Evolutionary conservation across 441 rosid species (phyloP).

Genomic region (Croton laevigatus): DNA sequence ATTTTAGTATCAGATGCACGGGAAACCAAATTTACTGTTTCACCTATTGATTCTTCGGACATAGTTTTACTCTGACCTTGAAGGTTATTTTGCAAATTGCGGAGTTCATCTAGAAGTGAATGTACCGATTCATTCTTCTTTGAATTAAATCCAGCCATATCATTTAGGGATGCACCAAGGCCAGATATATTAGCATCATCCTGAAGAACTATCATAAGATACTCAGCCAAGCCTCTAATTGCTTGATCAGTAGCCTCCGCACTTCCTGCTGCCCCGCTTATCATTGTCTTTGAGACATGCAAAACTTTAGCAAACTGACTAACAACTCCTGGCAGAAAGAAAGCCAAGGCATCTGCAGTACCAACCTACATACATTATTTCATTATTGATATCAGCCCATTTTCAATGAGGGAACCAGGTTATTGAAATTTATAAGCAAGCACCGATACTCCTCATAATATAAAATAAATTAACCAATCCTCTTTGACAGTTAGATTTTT

Average conservation of each 20-base stretch:
- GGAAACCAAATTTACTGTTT: conserved; percentile 26
- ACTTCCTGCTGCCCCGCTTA: conserved; percentile 95
- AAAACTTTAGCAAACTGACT: conserved; percentile 88
- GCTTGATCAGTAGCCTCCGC: conserved; percentile 83
- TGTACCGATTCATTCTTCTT: conserved; percentile 42
- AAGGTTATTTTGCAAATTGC: conserved; percentile 47
- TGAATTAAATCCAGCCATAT: conserved; percentile 27
- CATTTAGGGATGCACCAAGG: conserved; percentile 32
- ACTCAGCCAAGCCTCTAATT: conserved; percentile 87
- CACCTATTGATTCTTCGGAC: conserved; percentile 35
- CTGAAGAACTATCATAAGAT: conserved; percentile 79
- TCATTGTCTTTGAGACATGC: conserved; percentile 69
- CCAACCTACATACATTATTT: conserved; percentile 59
- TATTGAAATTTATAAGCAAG: conserved; percentile 6
- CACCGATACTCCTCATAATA: conserved; percentile 3
- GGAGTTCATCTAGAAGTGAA: conserved; percentile 64
- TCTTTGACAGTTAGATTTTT: neutral
- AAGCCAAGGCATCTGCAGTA: conserved; percentile 85
- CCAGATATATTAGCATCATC: conserved; percentile 63
- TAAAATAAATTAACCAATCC: neutral
- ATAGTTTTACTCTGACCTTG: conserved; percentile 33
- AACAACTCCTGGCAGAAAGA: conserved; percentile 93
- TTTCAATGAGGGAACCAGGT: conserved; percentile 8
- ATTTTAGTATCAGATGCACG: conserved; percentile 29
- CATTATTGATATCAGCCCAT: conserved; percentile 17